Evolutionary conservation across 805 yeast species (phyloP).

Genomic region (Spathaspora gorwiae): DNA sequence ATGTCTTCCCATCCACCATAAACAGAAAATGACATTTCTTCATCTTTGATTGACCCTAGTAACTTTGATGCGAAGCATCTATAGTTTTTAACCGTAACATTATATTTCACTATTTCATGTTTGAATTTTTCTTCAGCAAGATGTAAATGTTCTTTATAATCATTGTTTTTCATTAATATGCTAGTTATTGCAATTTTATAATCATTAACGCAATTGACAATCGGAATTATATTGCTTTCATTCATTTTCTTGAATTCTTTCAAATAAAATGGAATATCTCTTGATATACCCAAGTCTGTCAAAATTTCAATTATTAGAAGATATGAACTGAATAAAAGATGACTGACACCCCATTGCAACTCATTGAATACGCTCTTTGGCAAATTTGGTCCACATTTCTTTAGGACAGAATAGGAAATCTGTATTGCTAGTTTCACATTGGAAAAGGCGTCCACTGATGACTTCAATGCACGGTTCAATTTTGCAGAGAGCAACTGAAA

Average conservation of each 20-base stretch:
- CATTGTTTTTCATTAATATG: neutral
- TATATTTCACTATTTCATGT: neutral
- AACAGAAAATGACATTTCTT: neutral
- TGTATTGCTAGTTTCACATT: slow-evolving; percentile 49
- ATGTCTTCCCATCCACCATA: neutral
- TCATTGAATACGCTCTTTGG: slow-evolving; percentile 15
- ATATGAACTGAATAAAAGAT: slow-evolving; percentile 34
- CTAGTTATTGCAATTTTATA: neutral
- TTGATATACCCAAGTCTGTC: slow-evolving; percentile 49
- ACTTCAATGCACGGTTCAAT: slow-evolving; percentile 13
- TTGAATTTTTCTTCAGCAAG: neutral
- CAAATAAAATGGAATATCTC: slow-evolving; percentile 53
- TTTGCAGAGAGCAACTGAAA: slow-evolving; percentile 30
- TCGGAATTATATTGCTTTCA: slow-evolving; percentile 17
- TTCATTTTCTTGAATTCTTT: slow-evolving; percentile 45
- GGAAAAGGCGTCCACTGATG: slow-evolving; percentile 24
- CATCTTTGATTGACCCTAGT: neutral
- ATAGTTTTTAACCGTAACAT: neutral
- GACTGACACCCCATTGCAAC: slow-evolving; percentile 34
- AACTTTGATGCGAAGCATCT: neutral
- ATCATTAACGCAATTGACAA: slow-evolving; percentile 14
- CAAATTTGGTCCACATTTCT: slow-evolving; percentile 19
- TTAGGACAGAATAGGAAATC: slow-evolving; percentile 49
- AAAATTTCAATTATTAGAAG: slow-evolving; percentile 34
- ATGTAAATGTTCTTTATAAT: neutral